Evolutionary conservation across 345 rosid genomes (phyloP).

Genomic region (Eucalyptus brandiana): DNA sequence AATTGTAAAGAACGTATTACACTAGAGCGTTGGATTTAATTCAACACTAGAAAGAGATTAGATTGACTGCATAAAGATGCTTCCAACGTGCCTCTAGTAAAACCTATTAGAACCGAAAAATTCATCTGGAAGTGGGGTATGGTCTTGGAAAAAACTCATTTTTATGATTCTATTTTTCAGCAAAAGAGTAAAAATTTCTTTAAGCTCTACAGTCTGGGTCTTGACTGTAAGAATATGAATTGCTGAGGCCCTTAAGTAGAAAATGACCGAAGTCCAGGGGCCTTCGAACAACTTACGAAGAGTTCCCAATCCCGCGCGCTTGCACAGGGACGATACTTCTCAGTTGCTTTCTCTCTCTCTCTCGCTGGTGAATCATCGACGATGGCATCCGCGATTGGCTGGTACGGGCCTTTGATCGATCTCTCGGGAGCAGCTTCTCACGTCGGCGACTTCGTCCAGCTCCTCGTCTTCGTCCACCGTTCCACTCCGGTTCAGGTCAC

Average conservation of each 20-base stretch:
- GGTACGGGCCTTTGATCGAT: constrained; percentile 48
- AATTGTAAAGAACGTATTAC: neutral
- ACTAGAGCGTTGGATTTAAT: neutral
- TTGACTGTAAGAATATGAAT: neutral
- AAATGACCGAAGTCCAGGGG: neutral
- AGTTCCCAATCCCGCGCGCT: neutral
- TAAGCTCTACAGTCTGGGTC: neutral
- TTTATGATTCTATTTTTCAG: neutral
- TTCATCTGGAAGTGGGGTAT: neutral
- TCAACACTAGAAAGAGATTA: neutral
- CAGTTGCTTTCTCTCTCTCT: neutral
- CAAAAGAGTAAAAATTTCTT: neutral
- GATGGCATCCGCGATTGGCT: constrained; percentile 23
- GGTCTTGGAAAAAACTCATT: neutral
- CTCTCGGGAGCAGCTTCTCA: constrained; percentile 25
- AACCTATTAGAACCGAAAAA: neutral
- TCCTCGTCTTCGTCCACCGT: constrained; percentile 39
- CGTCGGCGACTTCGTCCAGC: constrained; percentile 48
- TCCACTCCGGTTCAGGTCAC: constrained; percentile 40
- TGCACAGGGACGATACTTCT: neutral
- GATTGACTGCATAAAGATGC: neutral
- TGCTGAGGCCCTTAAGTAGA: neutral
- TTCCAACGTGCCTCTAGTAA: neutral
- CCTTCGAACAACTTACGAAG: neutral
- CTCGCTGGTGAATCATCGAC: neutral